Conservation (phyloP, 2,329 filamentous ascomycete genomes). For the Lizonia empirigonia region DNA sequence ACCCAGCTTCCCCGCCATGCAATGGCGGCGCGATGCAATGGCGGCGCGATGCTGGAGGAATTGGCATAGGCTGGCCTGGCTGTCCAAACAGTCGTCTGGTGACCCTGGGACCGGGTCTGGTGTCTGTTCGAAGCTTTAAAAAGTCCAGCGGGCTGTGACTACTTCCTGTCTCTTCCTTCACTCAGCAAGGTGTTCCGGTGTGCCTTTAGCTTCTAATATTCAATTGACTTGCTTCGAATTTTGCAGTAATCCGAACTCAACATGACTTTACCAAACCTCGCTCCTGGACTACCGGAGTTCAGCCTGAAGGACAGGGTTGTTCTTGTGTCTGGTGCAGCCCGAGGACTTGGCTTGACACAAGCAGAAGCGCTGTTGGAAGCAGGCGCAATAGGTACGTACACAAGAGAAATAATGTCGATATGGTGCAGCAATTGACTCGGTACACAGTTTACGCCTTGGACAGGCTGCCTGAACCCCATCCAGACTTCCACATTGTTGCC, state of each 20-base stretch:
- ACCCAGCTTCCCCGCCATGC: constrained; percentile 7
- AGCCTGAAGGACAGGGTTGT: constrained; percentile 73
- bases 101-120: constrained; percentile 6
- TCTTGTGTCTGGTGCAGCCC: constrained; percentile 72
- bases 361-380: constrained; percentile 76
- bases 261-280: constrained; percentile 22
- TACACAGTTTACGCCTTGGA: constrained; percentile 69
- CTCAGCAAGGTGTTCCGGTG: constrained; percentile 2
- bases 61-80: constrained; percentile 4
- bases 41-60: constrained; percentile 4
- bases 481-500: constrained; percentile 69
- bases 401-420: background rate
- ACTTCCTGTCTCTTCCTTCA: background rate
- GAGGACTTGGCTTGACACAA: constrained; percentile 75
- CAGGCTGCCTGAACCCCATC: constrained; percentile 62
- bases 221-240: background rate
- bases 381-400: constrained; percentile 65
- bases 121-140: background rate
- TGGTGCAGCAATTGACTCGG: background rate
- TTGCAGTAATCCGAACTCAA: background rate
- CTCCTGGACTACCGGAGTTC: constrained; percentile 69
- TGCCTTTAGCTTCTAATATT: background rate
- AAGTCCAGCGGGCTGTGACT: background rate
- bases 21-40: constrained; percentile 3
- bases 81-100: constrained; percentile 5